phyloP scores from a whole-genome alignment of 768 basidiomycete genomes.

The Suillus lakei region DNA sequence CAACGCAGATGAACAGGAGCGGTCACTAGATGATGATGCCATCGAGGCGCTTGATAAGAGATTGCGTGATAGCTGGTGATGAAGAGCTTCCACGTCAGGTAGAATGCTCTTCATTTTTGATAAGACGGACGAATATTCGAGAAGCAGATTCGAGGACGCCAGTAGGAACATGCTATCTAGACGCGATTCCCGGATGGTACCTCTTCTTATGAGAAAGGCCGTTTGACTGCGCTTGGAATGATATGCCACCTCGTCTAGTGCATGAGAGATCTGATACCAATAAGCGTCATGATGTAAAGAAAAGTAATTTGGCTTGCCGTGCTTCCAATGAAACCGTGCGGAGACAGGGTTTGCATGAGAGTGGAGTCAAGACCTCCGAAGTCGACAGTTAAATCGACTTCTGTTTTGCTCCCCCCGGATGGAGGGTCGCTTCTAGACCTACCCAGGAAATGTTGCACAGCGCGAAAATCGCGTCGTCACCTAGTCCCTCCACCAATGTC shows the following conservation, averaged over 20 bases:
- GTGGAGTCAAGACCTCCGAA: constrained; percentile 19
- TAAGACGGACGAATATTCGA: constrained; percentile 37
- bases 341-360: constrained; percentile 28
- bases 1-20: not conserved
- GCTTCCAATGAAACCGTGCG: constrained; percentile 33
- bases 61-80: constrained; percentile 15
- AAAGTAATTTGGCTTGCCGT: constrained; percentile 23
- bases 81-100: constrained; percentile 20
- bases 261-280: constrained; percentile 30
- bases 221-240: constrained; percentile 16
- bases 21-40: not conserved
- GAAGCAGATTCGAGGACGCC: constrained; percentile 34
- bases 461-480: constrained; percentile 25
- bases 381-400: constrained; percentile 23
- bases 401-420: not conserved
- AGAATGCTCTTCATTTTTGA: constrained; percentile 22
- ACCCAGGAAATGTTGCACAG: constrained; percentile 11
- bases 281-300: not conserved
- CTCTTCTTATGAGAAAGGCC: not conserved
- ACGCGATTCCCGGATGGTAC: constrained; percentile 15
- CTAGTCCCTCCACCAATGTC: constrained; percentile 24
- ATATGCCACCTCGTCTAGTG: constrained; percentile 33
- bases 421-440: not conserved
- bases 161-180: constrained; percentile 33
- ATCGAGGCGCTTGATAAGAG: not conserved